Evolutionary conservation across 805 yeast genomes (phyloP), one percentile per base, ranked within the genome.

Genomic region (Yarrowia sp.): DNA sequence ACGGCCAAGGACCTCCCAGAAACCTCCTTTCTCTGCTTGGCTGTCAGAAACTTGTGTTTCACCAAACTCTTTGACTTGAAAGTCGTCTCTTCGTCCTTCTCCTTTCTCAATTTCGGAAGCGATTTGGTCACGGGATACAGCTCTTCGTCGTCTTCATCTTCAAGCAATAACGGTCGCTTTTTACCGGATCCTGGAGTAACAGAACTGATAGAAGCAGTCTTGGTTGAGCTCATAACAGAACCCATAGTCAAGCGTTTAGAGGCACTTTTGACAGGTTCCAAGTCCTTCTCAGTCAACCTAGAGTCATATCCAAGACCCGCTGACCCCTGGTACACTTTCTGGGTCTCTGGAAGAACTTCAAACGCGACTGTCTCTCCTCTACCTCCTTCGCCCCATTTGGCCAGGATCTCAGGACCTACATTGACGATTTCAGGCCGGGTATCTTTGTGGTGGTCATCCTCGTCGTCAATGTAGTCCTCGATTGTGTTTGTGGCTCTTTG

Each of bases 401-500:
- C 64, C 8, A 58, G 9, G 5, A 58, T 42, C 8, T 30, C 64
- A 1, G 49, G 64, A 6, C 64, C 64, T 2, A 58, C 40, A 12
- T 30, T 24, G n/a, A 33, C 39, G 15, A 58, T 58, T 17, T 43
- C 50, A 2, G 30, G 19, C 19, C 9, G 24, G 9, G 2, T 12
- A 15, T 19, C 13, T 9, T 14, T 6, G 30, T 73, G 73, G 9
- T 70, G 70, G 2, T 71, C 65, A 50, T 76, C 79, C 47, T 76
- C 79, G 30, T 76, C 78, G 69, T 76, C 79, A 77, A 77, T 75
- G 44, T 72, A 76, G 58, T 76, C 77, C 42, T 76, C 76, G 71
- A 70, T 15, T 71, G 68, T 49, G 69, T 43, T 40, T 47, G 43
- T 24, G 58, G 67, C 56, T 20, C 49, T 20, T 68, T 70, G 44